Conservation (phyloP, 2,329 filamentous ascomycete species). For the Microsporum audouinii region DNA sequence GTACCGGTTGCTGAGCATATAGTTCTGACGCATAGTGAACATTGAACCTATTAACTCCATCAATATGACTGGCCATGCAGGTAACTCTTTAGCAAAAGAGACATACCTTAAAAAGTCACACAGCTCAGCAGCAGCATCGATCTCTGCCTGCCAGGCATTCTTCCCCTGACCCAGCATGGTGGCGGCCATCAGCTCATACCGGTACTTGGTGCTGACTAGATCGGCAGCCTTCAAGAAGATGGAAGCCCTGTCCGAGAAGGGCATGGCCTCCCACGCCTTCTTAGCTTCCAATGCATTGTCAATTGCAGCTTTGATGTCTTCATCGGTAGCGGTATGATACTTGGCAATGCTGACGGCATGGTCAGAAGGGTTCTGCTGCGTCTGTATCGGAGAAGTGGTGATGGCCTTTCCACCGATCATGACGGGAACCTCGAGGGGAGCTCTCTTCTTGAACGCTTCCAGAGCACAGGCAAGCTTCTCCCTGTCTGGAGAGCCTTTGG, state of each 20-base stretch:
- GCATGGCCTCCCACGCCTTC: conserved; percentile 69
- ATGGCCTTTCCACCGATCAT: conserved; percentile 75
- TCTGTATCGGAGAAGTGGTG: conserved; percentile 18
- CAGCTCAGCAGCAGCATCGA: conserved; percentile 85
- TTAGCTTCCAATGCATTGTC: conserved; percentile 77
- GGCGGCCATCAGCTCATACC: conserved; percentile 90
- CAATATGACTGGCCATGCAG: not conserved
- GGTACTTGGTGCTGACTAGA: conserved; percentile 79
- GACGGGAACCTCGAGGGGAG: conserved; percentile 67
- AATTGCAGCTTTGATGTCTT: conserved; percentile 70
- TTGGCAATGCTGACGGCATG: conserved; percentile 66
- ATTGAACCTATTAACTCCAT: conserved; percentile 51
- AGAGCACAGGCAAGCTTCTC: conserved; percentile 64
- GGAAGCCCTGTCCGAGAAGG: conserved; percentile 81
- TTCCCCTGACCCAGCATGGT: conserved; percentile 96
- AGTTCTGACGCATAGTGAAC: conserved; percentile 88
- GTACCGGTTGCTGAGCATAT: conserved; percentile 73
- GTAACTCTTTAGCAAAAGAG: not conserved
- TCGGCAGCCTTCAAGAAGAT: conserved; percentile 95
- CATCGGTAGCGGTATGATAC: conserved; percentile 68
- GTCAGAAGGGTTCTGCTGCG: conserved; percentile 73
- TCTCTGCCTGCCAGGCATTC: conserved; percentile 99
- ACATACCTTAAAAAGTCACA: conserved; percentile 68
- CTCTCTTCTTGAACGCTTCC: conserved; percentile 54
- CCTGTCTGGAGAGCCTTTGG: conserved; percentile 69